Base-by-base conservation (phyloP, 768 basidiomycete species). In the Vararia minispora region DNA sequence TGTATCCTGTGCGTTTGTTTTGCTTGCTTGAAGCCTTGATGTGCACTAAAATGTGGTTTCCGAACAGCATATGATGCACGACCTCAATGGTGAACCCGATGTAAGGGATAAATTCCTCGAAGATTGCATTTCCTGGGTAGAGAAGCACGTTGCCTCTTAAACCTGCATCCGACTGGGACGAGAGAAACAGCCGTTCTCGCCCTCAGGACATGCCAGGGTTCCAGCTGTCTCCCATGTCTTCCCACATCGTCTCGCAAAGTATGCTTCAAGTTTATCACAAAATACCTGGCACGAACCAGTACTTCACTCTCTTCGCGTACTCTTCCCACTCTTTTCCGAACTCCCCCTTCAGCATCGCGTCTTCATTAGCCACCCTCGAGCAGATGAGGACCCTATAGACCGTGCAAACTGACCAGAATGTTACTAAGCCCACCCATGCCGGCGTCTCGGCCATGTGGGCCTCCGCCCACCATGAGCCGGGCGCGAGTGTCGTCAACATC, bases 61-160 rank as follows among this genome's bases (percentile, higher is more conserved):
- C 33, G 85, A 83, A 72, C 68, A 13, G 80, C 72, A 4, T 79
- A 64, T 52, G n/a, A n/a, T n/a, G n/a, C 85, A 88, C 45, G 84
- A 87, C 52, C 62, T 88, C 16, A 73, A 79, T 20, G 77, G 82
- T 42, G 84, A 88, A 50, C 73, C 78, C 1, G 63, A 74, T 31
- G 71, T 83, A n/a, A 69, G 71, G 46, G 76, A 83, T 42, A 69
- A 68, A 41, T 51, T 82, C 18, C 58, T 60, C 4, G 65, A 74
- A 8, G 72, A 76, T 41, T 64, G 74, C 40, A 57, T 72, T 16
- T 43, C 65, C 0, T 87, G 79, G 69, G 45, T 41, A 7, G 45
- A 43, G 20, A 41, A 21, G 9, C 47, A 47, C 13, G 27, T 46
- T n/a, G n/a, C n/a, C n/a, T n/a, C n/a, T n/a, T n/a, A n/a, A n/a